Percentiles rank a stretch among this genome's conserved stretches.
phyloP scores from a whole-genome alignment of 192 early-diverging fungal genomes.

The Glomus cerebriforme region DNA sequence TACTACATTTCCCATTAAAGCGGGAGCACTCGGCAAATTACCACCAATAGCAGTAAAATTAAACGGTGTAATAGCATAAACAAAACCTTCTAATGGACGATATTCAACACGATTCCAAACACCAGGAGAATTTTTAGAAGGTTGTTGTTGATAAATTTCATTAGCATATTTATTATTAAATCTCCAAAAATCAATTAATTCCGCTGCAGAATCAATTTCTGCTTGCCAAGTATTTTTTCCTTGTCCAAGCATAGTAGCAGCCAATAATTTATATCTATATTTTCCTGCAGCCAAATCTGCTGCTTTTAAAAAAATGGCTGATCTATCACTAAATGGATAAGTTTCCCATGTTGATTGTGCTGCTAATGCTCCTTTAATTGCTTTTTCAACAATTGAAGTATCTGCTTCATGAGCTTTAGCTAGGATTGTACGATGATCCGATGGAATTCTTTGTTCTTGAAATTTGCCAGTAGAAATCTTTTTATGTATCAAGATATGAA shows the following conservation, averaged over 20 bases:
- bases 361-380: conserved; percentile 83
- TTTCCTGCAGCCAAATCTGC: conserved; percentile 89
- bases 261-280: conserved; percentile 85
- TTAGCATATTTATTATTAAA: conserved; percentile 93
- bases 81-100: conserved; percentile 94
- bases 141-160: conserved; percentile 93
- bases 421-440: conserved; percentile 78
- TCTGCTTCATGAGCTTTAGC: conserved; percentile 86
- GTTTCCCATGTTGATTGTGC: conserved; percentile 91
- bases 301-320: conserved; percentile 96
- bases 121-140: conserved; percentile 78
- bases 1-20: conserved; percentile 96
- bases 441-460: conserved; percentile 77
- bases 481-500: too few relatives aligned
- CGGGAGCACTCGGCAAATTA: conserved; percentile 90
- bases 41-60: conserved; percentile 99
- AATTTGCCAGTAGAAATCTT: conserved; percentile 62
- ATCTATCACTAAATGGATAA: conserved; percentile 91
- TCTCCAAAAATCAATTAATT: conserved; percentile 91
- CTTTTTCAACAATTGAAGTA: conserved; percentile 66
- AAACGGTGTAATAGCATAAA: conserved; percentile 96
- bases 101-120: conserved; percentile 97
- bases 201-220: conserved; percentile 96
- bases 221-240: conserved; percentile 98
- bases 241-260: conserved; percentile 97